Evolutionary conservation across 495 filamentous ascomycete genomes (phyloP), one percentile per base, ranked within the genome.

Genomic region (Evernia prunastri): DNA sequence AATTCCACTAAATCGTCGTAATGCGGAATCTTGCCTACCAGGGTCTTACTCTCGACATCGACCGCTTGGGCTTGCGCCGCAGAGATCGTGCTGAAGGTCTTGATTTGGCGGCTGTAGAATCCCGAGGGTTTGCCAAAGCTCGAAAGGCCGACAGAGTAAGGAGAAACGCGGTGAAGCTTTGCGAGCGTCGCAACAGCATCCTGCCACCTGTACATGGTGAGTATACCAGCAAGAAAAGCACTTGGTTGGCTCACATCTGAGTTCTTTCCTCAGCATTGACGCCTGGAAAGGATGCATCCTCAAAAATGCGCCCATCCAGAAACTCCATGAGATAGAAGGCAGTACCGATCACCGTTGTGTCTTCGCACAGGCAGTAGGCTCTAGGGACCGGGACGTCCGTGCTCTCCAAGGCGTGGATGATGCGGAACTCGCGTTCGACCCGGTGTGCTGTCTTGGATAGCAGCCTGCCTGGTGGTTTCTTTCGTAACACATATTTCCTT

Each of bases 301-400:
- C 89, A 71, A 96, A 90, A 71, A 96, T 95, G 67, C 94, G 85
- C 25, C 93, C 93, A 69, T 92, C 88, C 58, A 97, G 79, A 72
- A 92, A 97, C 66, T 89, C 85, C 93, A 98, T 97, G 66, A 97
- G 89, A 75, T 97, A 97, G 75, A 98, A 98, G 18, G 89, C 83
- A 6, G 92, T 97, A 31, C 90, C 94, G 67, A 97, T 79, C 6
- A 98, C 84, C 42, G 68, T 75, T 42, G 72, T 70, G 72, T 98
- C 93, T 68, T 92, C 85, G 76, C 94, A 98, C 17, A 97, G 83
- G 70, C 88, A 89, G 71, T 91, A 87, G 4, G 91, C 83, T 72
- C 84, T 87, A 18, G 94, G 93, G 0, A 95, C 91, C 0, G 92
- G 91, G 35, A 98, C 91, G 73, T 90, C 85, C 23, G 89, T 93